Evolutionary conservation across 139 green algal genomes (phyloP).

Genomic region (Auxenochlorella protothecoides): DNA sequence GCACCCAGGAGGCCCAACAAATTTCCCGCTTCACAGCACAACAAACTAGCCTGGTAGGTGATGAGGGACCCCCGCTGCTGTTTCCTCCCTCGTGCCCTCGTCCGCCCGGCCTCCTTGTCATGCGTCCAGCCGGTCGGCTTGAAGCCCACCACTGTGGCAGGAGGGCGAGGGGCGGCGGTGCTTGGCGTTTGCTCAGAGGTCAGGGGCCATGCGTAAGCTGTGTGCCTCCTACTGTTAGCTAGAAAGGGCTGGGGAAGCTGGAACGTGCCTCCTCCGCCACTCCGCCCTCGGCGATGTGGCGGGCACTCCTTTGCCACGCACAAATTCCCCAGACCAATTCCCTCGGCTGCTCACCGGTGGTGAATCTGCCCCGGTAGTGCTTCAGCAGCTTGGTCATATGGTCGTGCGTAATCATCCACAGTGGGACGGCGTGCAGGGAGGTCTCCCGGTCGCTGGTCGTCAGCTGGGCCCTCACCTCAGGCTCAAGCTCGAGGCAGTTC

Average conservation of each 20-base stretch:
- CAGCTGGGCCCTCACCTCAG: slow-evolving; percentile 40
- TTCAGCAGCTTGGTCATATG: slow-evolving; percentile 53
- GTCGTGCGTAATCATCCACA: slow-evolving; percentile 64
- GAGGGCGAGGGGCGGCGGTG: no score
- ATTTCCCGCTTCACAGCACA: no score
- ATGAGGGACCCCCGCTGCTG: slow-evolving; percentile 58
- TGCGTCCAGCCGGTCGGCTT: slow-evolving; percentile 77
- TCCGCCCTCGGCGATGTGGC: no score
- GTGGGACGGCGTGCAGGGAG: slow-evolving; percentile 74
- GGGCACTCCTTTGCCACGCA: no score
- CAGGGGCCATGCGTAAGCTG: no score
- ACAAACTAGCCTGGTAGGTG: slow-evolving; percentile 55
- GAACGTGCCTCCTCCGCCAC: no score
- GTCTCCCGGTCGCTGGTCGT: slow-evolving; percentile 69
- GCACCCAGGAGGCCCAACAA: no score
- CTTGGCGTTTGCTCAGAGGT: no score
- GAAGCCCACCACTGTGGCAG: slow-evolving; percentile 46
- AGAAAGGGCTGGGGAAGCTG: no score
- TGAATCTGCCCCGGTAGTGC: slow-evolving; percentile 58
- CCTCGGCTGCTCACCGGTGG: slow-evolving; percentile 24
- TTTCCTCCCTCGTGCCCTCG: slow-evolving; percentile 19
- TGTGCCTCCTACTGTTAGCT: no score
- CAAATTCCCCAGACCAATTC: no score
- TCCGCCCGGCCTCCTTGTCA: slow-evolving; percentile 15
- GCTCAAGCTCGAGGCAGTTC: slow-evolving; percentile 14